A percentile compares a stretch with the other conserved stretches of the same genome.
These are phyloP conservation scores for Fusarium sp. DNA, from an alignment of 2,329 filamentous ascomycete genomes.

Conservation along the genomic window DNA sequence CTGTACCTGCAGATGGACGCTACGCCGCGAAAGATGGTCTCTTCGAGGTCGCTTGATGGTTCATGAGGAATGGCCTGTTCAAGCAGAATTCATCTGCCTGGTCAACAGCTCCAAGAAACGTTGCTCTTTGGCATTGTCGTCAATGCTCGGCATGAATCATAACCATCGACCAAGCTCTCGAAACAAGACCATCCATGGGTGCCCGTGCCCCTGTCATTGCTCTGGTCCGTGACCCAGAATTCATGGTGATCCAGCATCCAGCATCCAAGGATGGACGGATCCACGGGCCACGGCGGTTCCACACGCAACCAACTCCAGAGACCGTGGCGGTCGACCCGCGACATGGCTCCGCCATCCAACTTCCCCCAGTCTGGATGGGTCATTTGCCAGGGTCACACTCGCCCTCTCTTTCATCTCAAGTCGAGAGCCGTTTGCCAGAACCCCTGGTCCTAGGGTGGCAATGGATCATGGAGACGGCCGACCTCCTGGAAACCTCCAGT, in stretches of 20 bases:
- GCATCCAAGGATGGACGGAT: constrained; percentile 30
- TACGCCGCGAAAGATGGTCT: background rate
- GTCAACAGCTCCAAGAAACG: background rate
- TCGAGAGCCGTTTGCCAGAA: constrained; percentile 34
- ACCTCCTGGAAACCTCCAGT: constrained; percentile 26
- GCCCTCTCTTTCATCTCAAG: constrained; percentile 32
- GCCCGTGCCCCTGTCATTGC: constrained; percentile 18
- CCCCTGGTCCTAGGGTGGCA: constrained; percentile 36
- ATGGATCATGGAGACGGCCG: constrained; percentile 23
- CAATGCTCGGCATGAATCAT: background rate
- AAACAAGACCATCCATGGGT: constrained; percentile 10
- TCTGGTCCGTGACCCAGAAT: constrained; percentile 33
- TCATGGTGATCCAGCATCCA: constrained; percentile 37
- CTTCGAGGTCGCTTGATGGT: background rate
- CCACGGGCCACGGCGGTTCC: constrained; percentile 34
- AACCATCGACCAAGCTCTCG: background rate
- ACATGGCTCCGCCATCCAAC: constrained; percentile 35
- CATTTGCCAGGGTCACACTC: constrained; percentile 39
- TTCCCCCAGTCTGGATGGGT: constrained; percentile 36
- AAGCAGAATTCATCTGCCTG: background rate
- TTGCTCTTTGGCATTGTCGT: background rate
- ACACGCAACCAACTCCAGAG: constrained; percentile 32
- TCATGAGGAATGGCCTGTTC: background rate
- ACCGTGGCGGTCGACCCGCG: constrained; percentile 29
- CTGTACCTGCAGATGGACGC: constrained; percentile 1